These are phyloP conservation scores for Tuber calosporum DNA, from an alignment of 495 filamentous ascomycete species.

Conservation along the genomic window DNA sequence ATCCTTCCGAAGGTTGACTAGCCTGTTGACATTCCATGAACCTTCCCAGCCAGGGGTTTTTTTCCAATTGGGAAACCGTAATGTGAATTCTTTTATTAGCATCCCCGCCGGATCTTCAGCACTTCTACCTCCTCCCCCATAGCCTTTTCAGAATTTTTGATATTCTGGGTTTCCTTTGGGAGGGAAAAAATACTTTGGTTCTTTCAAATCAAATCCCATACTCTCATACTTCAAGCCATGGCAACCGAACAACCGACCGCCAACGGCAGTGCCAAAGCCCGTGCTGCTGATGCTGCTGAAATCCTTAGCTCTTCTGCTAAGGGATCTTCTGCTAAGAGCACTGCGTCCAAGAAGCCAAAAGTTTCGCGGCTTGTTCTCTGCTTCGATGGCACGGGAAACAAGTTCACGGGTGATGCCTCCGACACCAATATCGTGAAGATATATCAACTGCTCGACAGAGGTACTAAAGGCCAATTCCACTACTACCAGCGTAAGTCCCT, in stretches of 20 bases:
- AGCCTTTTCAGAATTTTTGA: neutral
- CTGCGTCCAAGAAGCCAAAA: neutral
- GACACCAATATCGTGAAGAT: slow-evolving; percentile 49
- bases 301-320: neutral
- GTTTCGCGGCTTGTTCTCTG: slow-evolving; percentile 42
- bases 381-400: slow-evolving; percentile 48
- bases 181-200: neutral
- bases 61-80: neutral
- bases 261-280: neutral
- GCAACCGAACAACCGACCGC: neutral
- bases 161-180: neutral
- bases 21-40: neutral
- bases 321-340: neutral
- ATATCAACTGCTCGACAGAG: slow-evolving; percentile 44
- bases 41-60: neutral
- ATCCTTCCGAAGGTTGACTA: neutral
- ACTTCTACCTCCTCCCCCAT: neutral
- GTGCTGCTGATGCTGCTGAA: neutral
- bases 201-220: neutral
- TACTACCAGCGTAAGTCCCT: slow-evolving; percentile 42
- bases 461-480: slow-evolving; percentile 42
- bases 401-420: slow-evolving; percentile 43
- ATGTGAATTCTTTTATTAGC: slow-evolving; percentile 6
- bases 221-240: neutral
- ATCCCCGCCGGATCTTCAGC: slow-evolving; percentile 1